Evolutionary conservation across 1,139 yeast species (phyloP).

Genomic region (Sugiyamaella sp.): DNA sequence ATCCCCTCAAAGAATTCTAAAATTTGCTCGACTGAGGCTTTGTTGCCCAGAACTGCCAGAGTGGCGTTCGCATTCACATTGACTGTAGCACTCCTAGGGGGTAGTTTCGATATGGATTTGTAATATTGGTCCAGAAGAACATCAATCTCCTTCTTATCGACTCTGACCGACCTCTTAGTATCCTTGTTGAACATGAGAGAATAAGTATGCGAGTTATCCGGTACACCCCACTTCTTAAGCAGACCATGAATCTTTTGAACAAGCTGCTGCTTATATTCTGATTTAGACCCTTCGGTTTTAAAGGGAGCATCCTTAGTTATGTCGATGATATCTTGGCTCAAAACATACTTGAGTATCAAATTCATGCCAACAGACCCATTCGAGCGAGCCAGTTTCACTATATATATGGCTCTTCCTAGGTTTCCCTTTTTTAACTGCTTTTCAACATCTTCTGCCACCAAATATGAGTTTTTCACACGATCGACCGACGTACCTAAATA

Average conservation of each 20-base stretch:
- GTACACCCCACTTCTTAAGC: constrained; percentile 28
- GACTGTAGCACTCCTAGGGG: constrained; percentile 8
- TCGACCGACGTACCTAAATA: constrained; percentile 29
- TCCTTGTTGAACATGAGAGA: constrained; percentile 15
- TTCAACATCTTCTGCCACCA: constrained; percentile 28
- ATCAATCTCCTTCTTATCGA: constrained; percentile 8
- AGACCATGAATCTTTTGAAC: constrained; percentile 20
- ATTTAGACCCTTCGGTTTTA: background rate
- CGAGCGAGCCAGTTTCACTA: constrained; percentile 28
- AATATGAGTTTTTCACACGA: constrained; percentile 28
- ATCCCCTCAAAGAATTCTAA: constrained; percentile 24
- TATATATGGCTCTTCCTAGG: constrained; percentile 26
- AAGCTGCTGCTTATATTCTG: background rate
- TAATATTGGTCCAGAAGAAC: constrained; percentile 8
- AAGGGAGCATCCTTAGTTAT: background rate
- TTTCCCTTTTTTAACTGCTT: constrained; percentile 27
- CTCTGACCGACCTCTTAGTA: background rate
- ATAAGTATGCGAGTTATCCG: constrained; percentile 26
- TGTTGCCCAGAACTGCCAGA: constrained; percentile 20
- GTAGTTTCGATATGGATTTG: constrained; percentile 6
- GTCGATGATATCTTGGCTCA: constrained; percentile 3
- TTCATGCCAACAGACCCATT: constrained; percentile 34
- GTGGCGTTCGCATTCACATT: constrained; percentile 26
- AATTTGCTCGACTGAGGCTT: constrained; percentile 17
- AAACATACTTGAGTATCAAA: constrained; percentile 27